Evolutionary conservation across 345 rosid species (phyloP), one percentile per base, ranked within the genome.

Genomic region (Corchorus olitorius): DNA sequence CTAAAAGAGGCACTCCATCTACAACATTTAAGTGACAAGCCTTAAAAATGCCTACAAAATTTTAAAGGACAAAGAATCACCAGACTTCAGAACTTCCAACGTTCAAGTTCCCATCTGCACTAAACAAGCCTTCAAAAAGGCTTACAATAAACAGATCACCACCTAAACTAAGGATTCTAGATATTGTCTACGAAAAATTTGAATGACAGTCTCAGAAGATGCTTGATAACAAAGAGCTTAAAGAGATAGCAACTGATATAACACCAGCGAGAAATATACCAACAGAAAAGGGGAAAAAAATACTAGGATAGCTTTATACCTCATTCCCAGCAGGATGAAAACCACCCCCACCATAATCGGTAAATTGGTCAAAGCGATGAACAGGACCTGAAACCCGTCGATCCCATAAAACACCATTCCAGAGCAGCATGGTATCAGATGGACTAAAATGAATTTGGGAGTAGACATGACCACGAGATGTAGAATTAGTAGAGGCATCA

Each of bases 261-360:
- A 34, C 34, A 71, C 15, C 45, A 52, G 45, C 8, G 4, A 16
- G 33, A 13, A 54, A 27, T 54, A 71, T 71, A 19, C 13, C 63
- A 19, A 27, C 27, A 27, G 27, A 72, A 54, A 72, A 50, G 17
- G 10, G 11, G 10, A 50, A 34, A 12, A 41, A 37, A 1, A 41
- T 41, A 14, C 16, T 35, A 37, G 17, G 22, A 20, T 11, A 65
- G 72, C 16, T 73, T 37, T n/a, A 66, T 92, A 96, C 99, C 98
- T 96, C 99, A 77, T 90, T 93, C 75, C 97, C 91, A 80, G 98
- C 92, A 83, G 99, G 99, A 87, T 93, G 99, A 80, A 91, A 96
- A 49, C 98, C 99, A 66, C 99, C 98, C 12, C 99, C 99, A 3
- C 99, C 99, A 83, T 92, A 90, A 85, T 96, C 98, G 0, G 97